Evolutionary conservation across 139 green algal genomes (phyloP), one percentile per base, ranked within the genome.

Genomic region (Chlorella sp.): DNA sequence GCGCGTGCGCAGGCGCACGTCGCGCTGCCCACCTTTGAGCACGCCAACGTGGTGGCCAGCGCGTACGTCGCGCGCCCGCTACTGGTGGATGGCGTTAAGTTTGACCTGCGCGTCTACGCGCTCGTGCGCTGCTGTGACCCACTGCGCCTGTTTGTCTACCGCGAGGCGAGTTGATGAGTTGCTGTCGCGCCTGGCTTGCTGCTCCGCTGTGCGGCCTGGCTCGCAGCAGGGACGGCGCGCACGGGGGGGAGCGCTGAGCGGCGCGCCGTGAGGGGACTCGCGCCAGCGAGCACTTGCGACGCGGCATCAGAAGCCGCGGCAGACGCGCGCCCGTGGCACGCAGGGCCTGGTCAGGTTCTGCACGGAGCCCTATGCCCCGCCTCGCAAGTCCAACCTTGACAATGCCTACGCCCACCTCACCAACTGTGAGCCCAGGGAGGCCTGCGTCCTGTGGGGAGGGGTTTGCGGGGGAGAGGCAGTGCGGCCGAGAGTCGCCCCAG

Each of bases 61-160:
- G 72, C 84, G n/a, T 93, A 95, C 77, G 68, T 94, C 8, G 38
- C 71, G 7, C 73, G 77, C 35, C 91, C 91, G 3, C 77, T 92
- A 53, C 88, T 93, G 8, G 79, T 93, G 6, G 64, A 85, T 25
- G 91, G 88, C 43, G 83, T 80, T 79, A 95, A 95, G 83, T 95
- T 93, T 77, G 91, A 94, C 74, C 73, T 95, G 51, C 78, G 90
- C 1, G 63, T 94, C 43, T 94, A 94, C 69, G 85, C 90, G 61
- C 87, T 91, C 11, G 87, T 94, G 6, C 83, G 79, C 1, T 85
- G 59, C 38, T 87, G 87, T 41, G 87, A 92, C 62, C 91, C 91
- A 1, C 82, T 96, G 33, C 76, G 84, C 29, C 77, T 91, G 27
- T 93, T 87, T 59, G 43, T 95, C 14, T 92, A 86, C 72, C 83